Evolutionary conservation across 2,329 filamentous ascomycete genomes (phyloP), one percentile per base, ranked within the genome.

Genomic region (Ascochyta koolunga): DNA sequence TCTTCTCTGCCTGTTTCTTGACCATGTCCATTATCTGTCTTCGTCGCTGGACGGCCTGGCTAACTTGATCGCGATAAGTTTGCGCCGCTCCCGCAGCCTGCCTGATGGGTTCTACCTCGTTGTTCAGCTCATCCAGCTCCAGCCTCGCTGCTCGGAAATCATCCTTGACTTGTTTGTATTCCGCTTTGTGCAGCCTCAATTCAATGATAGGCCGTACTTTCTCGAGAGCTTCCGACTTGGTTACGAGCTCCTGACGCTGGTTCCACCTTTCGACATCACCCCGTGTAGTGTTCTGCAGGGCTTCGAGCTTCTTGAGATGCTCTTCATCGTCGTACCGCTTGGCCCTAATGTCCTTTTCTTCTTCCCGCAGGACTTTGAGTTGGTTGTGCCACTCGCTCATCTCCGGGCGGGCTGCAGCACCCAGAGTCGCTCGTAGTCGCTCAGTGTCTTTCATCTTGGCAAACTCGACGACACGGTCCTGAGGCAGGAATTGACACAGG

Each of bases 401-500:
- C 56, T 96, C 80, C 39, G 88, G 82, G 0, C 90, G 87, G 0
- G 93, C 95, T 6, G 92, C 93, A 29, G 95, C 95, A 68, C 92
- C 86, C 58, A 96, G 87, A 0, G 95, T 99, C 65, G 95, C 90
- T 54, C 87, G 83, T 0, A 99, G 81, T 18, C 97, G 83, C 38
- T 96, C 89, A 11, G 96, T 80, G 0, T 93, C 89, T 8, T 86
- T 89, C 62, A 96, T 84, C 5, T 85, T 89, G 5, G 95, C 91
- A 71, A 99, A 99, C 69, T 97, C 93, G 21, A 92, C 91, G 1
- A 99, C 95, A 63, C 93, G 89, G 71, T 99, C 95, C 74, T 99
- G 95, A 0, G 95, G 95, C 38, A 99, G 79, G 66, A 99, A 99
- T 72, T 99, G 95, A 73, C 95, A 99, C 2, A 99, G 82, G 65